phyloP scores from a whole-genome alignment of 495 filamentous ascomycete genomes.

The Copromyces sp. region DNA sequence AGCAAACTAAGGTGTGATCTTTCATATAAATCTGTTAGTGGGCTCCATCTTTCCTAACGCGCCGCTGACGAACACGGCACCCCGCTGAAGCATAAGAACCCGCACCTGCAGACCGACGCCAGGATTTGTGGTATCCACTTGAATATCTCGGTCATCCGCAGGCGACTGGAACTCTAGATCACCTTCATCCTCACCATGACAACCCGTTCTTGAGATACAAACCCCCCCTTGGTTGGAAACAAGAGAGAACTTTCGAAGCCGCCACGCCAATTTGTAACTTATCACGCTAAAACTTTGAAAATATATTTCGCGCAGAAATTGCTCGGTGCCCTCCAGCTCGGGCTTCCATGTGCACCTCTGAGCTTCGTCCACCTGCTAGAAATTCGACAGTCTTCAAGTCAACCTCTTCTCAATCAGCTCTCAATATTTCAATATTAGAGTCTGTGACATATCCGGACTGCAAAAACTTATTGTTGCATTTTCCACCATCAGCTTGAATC shows the following conservation, averaged over 20 bases:
- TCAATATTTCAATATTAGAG: not conserved
- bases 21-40: not conserved
- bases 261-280: not conserved
- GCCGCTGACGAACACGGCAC: not conserved
- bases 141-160: not conserved
- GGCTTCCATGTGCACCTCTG: not conserved
- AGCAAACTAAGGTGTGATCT: not conserved
- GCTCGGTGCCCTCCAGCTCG: not conserved
- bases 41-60: not conserved
- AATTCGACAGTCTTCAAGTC: not conserved
- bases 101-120: not conserved
- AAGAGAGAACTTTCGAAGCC: not conserved
- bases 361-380: not conserved
- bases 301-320: not conserved
- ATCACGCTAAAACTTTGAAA: not conserved
- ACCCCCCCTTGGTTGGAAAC: not conserved
- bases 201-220: not conserved
- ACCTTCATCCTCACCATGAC: not conserved
- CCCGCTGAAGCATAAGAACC: not conserved
- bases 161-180: not conserved
- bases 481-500: not conserved
- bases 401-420: not conserved
- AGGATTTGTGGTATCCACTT: not conserved
- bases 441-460: not conserved
- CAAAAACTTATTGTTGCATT: not conserved